Evolutionary conservation across 2,329 filamentous ascomycete genomes (phyloP), one percentile per base, ranked within the genome.

Genomic region (Exophiala dermatitidis): DNA sequence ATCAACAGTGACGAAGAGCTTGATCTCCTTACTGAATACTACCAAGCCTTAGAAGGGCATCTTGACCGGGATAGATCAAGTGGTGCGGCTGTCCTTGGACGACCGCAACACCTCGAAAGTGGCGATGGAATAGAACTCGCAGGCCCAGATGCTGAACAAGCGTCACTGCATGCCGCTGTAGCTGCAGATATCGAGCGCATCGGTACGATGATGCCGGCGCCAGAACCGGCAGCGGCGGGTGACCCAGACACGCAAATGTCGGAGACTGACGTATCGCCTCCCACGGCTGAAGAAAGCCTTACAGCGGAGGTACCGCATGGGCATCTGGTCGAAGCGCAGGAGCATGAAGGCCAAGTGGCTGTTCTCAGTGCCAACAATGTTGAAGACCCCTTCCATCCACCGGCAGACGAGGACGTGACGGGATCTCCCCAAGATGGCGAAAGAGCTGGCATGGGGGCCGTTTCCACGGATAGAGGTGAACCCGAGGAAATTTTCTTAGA

Each of bases 371-470:
- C 34, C 19, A 32, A 31, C 34, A 26, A 19, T 30, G 8, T 34
- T 10, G n/a, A 37, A 9, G 37, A 46, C 26, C 29, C 28, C 10
- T 29, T 31, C 9, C 46, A 50, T 36, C 12, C 12, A 19, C 8
- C 30, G 31, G 36, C 41, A 5, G 45, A 12, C 5, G 26, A 19
- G n/a, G 44, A 19, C 28, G 9, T 28, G 9, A 50, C 33, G 3
- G 19, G n/a, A 5, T 37, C 50, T 33, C 45, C 48, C 5, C 29
- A 12, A 12, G 37, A 30, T 10, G 65, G 67, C 40, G 65, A 67
- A 50, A 60, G 62, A 3, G 60, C 60, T 12, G 65, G 69, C 42
- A 63, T 66, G 32, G 56, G 63, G 1, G 61, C 66, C 12, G 66
- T 70, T 31, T 51, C 52, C 10, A 56, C 42, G 10, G 57, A 53